phyloP scores from a whole-genome alignment of 2,329 filamentous ascomycete genomes.

The Bipolaris cookei region DNA sequence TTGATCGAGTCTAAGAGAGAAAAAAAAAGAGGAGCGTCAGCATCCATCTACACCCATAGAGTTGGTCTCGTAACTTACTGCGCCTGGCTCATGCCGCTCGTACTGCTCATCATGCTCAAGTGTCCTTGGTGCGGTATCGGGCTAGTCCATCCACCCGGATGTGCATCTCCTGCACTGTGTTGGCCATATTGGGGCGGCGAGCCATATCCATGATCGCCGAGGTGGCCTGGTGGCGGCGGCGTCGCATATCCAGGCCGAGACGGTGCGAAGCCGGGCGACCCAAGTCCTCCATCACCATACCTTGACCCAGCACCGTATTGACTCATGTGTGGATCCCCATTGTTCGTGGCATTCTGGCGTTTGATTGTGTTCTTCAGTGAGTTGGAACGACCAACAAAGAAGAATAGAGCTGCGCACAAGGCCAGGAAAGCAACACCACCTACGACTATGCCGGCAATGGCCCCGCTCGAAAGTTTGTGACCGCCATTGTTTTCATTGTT shows the following conservation, averaged over 20 bases:
- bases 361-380: conserved; percentile 35
- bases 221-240: conserved; percentile 15
- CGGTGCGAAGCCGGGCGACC: conserved; percentile 9
- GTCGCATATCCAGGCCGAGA: conserved; percentile 9
- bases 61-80: conserved; percentile 27
- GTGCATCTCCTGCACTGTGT: conserved; percentile 31
- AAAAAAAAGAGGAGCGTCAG: background rate
- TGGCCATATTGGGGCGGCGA: conserved; percentile 33
- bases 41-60: background rate
- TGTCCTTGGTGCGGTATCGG: conserved; percentile 23
- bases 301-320: conserved; percentile 1
- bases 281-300: conserved; percentile 15
- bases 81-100: conserved; percentile 29
- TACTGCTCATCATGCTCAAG: conserved; percentile 27
- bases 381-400: conserved; percentile 63
- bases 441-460: conserved; percentile 63
- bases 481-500: background rate
- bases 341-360: conserved; percentile 7
- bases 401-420: conserved; percentile 66
- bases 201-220: conserved; percentile 22
- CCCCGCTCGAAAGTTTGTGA: conserved; percentile 46
- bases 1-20: conserved; percentile 26
- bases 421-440: conserved; percentile 68
- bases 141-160: conserved; percentile 34
- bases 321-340: conserved; percentile 5